Evolutionary conservation across 1,284 basidiomycete species (phyloP), one percentile per base, ranked within the genome.

Genomic region (Ceratobasidium theobromae): DNA sequence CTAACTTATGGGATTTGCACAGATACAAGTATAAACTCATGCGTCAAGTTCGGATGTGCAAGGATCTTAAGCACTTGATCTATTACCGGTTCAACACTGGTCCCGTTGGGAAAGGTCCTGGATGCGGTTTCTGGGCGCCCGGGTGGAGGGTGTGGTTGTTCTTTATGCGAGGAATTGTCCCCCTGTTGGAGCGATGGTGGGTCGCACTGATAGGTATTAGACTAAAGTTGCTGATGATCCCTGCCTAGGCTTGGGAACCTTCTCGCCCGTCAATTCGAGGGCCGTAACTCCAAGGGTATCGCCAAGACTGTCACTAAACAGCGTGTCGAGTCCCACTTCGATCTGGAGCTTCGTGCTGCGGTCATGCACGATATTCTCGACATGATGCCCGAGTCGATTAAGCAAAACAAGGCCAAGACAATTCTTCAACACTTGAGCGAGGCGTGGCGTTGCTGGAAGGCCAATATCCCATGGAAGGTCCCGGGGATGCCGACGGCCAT

Each of bases 91-190:
- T 99, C 86, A 99, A 99, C 81, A 98, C 96, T 27, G 97, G 97
- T 64, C 96, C 96, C 60, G 96, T 99, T 57, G 97, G 97, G 27
- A 99, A 99, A 77, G 97, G 97, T 71, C 97, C 97, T 60, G 97
- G 97, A 75, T 95, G 94, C 73, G 97, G 97, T 69, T 99, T 99
- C 84, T 99, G 97, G 97, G 95, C 95, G 60, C 97, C 97, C 18
- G 97, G 96, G 33, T 99, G 97, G 97, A 86, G 97, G 60, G 97
- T 99, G 5, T 99, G 97, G 97, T 81, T 99, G 69, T 99, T 99
- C 83, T 99, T 99, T 83, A 92, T 99, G 88, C 88, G 97, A 60
- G 97, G 97, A 69, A 98, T 99, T 73, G 95, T 98, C 0, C 97
- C 97, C 12, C 84, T 99, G 5, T 86, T 99, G 11, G 96, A 99